Percentiles rank a stretch among this genome's conserved stretches.
Evolutionary conservation across 2,329 filamentous ascomycete species (phyloP).

Genomic region (Mycogone perniciosa): DNA sequence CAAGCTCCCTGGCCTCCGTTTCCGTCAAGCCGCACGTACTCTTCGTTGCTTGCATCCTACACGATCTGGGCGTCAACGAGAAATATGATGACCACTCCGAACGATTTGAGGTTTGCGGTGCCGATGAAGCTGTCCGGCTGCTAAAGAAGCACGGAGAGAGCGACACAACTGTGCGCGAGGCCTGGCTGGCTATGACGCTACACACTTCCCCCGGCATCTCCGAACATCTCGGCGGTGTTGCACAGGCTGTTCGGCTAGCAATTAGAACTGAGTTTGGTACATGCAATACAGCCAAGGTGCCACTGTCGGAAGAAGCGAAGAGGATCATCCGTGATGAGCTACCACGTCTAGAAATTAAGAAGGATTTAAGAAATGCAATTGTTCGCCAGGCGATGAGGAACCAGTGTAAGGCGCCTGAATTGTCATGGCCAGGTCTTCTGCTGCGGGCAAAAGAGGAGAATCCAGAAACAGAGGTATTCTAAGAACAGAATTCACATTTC

Average conservation of each 20-base stretch:
- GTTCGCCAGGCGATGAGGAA: slow-evolving; percentile 1
- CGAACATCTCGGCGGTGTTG: slow-evolving; percentile 3
- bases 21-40: slow-evolving; percentile 7
- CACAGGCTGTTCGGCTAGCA: slow-evolving; percentile 7
- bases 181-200: slow-evolving; percentile 9
- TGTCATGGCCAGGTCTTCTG: slow-evolving; percentile 5
- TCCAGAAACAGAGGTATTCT: neutral
- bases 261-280: slow-evolving; percentile 2
- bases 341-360: slow-evolving; percentile 7
- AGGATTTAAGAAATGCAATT: slow-evolving; percentile 4
- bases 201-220: slow-evolving; percentile 4
- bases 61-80: slow-evolving; percentile 4
- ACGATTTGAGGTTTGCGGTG: slow-evolving; percentile 5
- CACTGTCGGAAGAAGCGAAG: slow-evolving; percentile 1
- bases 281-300: neutral
- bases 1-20: neutral
- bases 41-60: slow-evolving; percentile 10
- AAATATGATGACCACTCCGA: slow-evolving; percentile 6
- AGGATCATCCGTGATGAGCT: slow-evolving; percentile 4
- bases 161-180: slow-evolving; percentile 2
- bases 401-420: neutral
- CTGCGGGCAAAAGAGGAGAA: slow-evolving; percentile 6
- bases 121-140: slow-evolving; percentile 3
- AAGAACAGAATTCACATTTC: no score
- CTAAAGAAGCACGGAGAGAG: slow-evolving; percentile 2